Conservation (phyloP, 2,329 filamentous ascomycete species). For the Hypomyces rosellus region DNA sequence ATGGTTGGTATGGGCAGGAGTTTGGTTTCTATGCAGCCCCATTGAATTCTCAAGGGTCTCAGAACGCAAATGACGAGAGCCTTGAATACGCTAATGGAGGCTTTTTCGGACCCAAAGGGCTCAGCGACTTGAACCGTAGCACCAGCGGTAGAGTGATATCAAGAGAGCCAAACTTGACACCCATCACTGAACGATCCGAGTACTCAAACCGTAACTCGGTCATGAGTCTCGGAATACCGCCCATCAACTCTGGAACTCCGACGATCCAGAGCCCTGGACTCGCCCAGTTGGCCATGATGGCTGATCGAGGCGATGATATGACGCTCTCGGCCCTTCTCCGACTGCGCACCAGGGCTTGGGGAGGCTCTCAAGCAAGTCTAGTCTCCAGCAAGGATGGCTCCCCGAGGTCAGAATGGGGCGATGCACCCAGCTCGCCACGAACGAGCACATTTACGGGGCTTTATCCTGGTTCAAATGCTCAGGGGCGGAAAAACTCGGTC, state of each 20-base stretch:
- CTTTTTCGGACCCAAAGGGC: constrained; percentile 73
- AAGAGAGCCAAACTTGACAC: constrained; percentile 85
- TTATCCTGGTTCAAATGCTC: constrained; percentile 18
- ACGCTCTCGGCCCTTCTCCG: constrained; percentile 66
- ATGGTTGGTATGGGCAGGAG: constrained; percentile 92
- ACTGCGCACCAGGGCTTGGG: constrained; percentile 70
- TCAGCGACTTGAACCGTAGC: constrained; percentile 50
- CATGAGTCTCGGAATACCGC: constrained; percentile 56
- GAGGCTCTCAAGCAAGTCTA: constrained; percentile 70
- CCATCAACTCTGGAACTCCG: constrained; percentile 36
- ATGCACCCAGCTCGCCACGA: constrained; percentile 40
- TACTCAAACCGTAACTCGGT: constrained; percentile 93
- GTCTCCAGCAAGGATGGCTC: constrained; percentile 48
- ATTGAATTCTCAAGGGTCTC: constrained; percentile 36
- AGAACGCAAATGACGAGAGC: constrained; percentile 31
- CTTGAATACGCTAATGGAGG: constrained; percentile 71
- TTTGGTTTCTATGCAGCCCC: constrained; percentile 87
- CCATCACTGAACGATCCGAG: constrained; percentile 92
- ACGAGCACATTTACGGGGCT: constrained; percentile 6
- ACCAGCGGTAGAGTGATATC: constrained; percentile 69
- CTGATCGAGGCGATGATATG: constrained; percentile 56
- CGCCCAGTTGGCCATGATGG: constrained; percentile 66
- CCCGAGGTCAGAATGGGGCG: constrained; percentile 43
- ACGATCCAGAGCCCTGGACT: constrained; percentile 63
- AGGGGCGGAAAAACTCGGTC: constrained; percentile 43